Base-by-base conservation (phyloP, 495 filamentous ascomycete species). In the Hypoxylon cercidicola region DNA sequence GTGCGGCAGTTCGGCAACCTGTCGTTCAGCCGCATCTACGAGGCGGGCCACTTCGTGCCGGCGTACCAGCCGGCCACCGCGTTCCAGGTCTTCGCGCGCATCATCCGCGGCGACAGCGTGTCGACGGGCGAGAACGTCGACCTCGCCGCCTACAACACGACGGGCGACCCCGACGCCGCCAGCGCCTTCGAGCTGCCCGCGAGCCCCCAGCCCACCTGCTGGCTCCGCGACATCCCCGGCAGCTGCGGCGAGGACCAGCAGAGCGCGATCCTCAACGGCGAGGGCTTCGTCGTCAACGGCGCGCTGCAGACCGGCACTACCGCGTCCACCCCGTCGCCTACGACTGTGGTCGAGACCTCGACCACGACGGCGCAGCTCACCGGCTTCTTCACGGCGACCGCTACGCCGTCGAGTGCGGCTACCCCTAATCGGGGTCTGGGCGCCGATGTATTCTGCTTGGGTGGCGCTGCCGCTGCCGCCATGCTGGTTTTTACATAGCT, bases 1-100 rank as follows among this genome's bases (percentile, higher is more conserved):
- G 84, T 87, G 20, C 83, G 85, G 15, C 85, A 89, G 60, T 74
- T 78, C 39, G 87, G 85, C n/a, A 79, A 84, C 63, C 85, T 89
- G 56, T 84, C 84, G 19, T 91, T 90, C 67, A 75, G 81, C 6
- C 78, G 86, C 0, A 75, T 89, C 9, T 87, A 85, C 67, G 77
- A 88, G 60, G 85, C 82, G 16, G 87, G 88, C 0, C 87, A 88
- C 61, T 78, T 84, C 60, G 85, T 88, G 0, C 87, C 88, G 0
- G 85, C 83, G 50, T 90, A 90, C 56, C 87, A 89, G 63, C 88
- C 88, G 0, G 72, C 77, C 50, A 82, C 85, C 11, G 77, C 87
- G 4, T 82, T 89, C 41, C 78, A 84, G 50, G 73, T 92, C 32
- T 91, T 92, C 66, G 83, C 85, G 64, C 82, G 89, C n/a, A 81